Percentiles rank a stretch among this genome's conserved stretches.
These are phyloP conservation scores for Fusarium anthophilum DNA, from an alignment of 2,329 filamentous ascomycete species.

Conservation along the genomic window DNA sequence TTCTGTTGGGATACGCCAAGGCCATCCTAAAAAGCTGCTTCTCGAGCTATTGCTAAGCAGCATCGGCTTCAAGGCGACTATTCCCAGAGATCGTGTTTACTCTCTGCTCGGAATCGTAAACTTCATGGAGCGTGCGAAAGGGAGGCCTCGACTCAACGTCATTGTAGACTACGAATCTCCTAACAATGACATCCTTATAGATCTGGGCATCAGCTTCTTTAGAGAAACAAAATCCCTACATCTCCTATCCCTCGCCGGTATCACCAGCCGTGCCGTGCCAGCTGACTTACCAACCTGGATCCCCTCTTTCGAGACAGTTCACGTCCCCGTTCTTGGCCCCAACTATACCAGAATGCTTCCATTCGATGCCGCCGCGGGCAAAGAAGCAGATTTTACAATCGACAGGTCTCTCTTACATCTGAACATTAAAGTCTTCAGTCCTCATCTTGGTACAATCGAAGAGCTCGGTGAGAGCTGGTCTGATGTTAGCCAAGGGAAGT, in stretches of 20 bases:
- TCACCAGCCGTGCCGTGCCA: slow-evolving; percentile 14
- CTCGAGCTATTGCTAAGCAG: slow-evolving; percentile 24
- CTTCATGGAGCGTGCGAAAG: slow-evolving; percentile 23
- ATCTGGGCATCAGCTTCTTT: slow-evolving; percentile 19
- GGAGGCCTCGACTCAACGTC: slow-evolving; percentile 12
- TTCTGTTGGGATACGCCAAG: background rate
- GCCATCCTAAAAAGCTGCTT: background rate
- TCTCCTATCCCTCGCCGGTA: slow-evolving; percentile 33
- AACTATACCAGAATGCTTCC: background rate
- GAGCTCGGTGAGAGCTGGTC: background rate
- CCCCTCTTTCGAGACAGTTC: slow-evolving; percentile 34
- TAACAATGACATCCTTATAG: slow-evolving; percentile 25
- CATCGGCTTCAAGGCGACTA: slow-evolving; percentile 32
- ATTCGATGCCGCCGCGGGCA: background rate
- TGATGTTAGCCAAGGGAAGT: background rate
- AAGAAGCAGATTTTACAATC: background rate
- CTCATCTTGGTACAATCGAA: background rate
- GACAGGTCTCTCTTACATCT: background rate
- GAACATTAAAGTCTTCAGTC: background rate
- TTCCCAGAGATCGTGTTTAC: slow-evolving; percentile 37
- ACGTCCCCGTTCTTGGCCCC: slow-evolving; percentile 21
- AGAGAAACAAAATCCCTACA: slow-evolving; percentile 29
- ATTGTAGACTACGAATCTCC: slow-evolving; percentile 31
- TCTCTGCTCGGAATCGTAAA: slow-evolving; percentile 39
- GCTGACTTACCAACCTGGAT: slow-evolving; percentile 32